Conservation (phyloP, 331 rosid species). For the Stylosanthes scabra region DNA sequence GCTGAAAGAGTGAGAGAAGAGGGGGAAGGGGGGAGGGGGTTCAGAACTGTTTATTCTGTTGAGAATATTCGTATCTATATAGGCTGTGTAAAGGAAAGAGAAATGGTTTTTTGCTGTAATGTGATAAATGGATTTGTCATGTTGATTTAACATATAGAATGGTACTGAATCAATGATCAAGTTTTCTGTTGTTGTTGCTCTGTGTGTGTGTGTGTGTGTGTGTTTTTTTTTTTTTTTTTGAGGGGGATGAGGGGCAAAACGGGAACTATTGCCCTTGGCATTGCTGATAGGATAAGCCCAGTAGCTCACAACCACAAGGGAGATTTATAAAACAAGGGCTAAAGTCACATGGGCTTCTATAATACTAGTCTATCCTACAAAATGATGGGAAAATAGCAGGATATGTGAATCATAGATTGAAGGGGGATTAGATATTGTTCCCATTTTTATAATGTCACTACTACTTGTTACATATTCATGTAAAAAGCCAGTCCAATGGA, state of each 20-base stretch:
- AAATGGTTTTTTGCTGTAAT: neutral
- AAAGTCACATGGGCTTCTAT: too few relatives aligned
- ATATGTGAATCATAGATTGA: neutral
- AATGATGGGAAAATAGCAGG: neutral
- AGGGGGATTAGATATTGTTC: neutral
- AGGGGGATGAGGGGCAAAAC: neutral
- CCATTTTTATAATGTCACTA: too few relatives aligned
- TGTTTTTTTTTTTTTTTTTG: neutral
- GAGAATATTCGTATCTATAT: neutral
- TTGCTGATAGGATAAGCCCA: too few relatives aligned
- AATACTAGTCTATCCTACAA: neutral
- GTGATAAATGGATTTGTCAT: neutral
- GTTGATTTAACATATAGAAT: neutral
- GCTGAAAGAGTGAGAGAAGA: neutral
- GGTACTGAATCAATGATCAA: neutral
- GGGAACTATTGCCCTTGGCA: too few relatives aligned
- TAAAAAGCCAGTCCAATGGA: too few relatives aligned
- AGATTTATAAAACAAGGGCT: too few relatives aligned
- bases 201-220: too few relatives aligned
- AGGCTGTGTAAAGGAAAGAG: neutral
- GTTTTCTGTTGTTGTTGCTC: neutral
- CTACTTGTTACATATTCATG: too few relatives aligned
- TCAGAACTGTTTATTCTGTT: slow-evolving; percentile 8
- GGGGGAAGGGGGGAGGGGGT: neutral
- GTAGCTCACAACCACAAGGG: too few relatives aligned